phyloP scores from a whole-genome alignment of 2,329 filamentous ascomycete species.

The Fusarium dlaminii region DNA sequence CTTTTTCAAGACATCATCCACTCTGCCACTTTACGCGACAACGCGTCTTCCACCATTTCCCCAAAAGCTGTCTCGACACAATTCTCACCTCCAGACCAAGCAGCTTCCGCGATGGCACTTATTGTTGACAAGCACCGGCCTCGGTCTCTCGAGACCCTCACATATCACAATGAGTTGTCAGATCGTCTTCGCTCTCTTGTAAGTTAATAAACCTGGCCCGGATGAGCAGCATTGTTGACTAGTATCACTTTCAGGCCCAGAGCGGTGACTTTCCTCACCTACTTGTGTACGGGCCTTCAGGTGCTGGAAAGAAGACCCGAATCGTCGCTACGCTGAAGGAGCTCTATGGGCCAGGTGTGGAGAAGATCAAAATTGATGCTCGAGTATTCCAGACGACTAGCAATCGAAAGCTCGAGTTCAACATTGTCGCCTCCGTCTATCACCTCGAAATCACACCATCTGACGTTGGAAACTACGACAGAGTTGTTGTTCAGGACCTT shows the following conservation, averaged over 20 bases:
- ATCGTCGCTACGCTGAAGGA: constrained; percentile 96
- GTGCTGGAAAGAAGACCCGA: constrained; percentile 96
- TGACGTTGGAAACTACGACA: constrained; percentile 95
- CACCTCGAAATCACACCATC: constrained; percentile 98
- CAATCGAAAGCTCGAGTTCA: constrained; percentile 99
- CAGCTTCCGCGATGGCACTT: constrained; percentile 64
- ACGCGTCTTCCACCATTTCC: constrained; percentile 45
- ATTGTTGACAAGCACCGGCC: constrained; percentile 79
- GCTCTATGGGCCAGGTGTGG: constrained; percentile 94
- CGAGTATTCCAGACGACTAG: constrained; percentile 94
- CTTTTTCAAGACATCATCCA: constrained; percentile 36
- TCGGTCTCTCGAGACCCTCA: constrained; percentile 78
- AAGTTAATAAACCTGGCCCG: constrained; percentile 60
- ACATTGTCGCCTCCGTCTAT: constrained; percentile 96
- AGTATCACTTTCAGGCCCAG: constrained; percentile 73
- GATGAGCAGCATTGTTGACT: constrained; percentile 7
- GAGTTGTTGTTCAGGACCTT: constrained; percentile 94
- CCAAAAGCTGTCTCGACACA: constrained; percentile 36
- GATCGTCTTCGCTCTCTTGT: constrained; percentile 87
- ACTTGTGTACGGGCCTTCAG: constrained; percentile 94
- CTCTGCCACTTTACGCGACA: constrained; percentile 55
- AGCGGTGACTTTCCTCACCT: constrained; percentile 98
- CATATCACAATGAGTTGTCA: constrained; percentile 90
- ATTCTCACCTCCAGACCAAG: constrained; percentile 19
- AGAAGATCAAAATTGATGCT: constrained; percentile 99